These are phyloP conservation scores for Exutisphaerella laricina DNA, from an alignment of 2,329 filamentous ascomycete genomes.

Conservation along the genomic window DNA sequence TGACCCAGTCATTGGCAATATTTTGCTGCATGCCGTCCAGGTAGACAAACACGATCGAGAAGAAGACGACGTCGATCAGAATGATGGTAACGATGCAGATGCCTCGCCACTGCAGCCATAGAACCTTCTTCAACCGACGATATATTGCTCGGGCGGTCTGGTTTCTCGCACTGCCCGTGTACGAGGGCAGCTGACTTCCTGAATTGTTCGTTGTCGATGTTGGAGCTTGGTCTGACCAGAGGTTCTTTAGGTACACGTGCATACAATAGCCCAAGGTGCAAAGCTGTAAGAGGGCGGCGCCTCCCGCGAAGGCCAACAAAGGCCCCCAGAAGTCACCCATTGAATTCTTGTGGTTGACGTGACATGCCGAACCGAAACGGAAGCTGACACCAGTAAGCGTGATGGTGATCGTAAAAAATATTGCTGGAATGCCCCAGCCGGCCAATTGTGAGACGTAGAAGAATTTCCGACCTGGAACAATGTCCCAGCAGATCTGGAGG, in stretches of 20 bases:
- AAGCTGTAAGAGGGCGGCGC: conserved; percentile 75
- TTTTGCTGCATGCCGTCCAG: conserved; percentile 66
- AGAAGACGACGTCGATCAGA: conserved; percentile 86
- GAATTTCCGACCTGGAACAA: conserved; percentile 79
- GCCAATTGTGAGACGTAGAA: conserved; percentile 76
- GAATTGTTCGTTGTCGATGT: conserved; percentile 58
- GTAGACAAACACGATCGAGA: conserved; percentile 84
- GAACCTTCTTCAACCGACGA: conserved; percentile 74
- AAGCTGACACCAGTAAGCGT: conserved; percentile 88
- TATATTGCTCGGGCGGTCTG: conserved; percentile 83
- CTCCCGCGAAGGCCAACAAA: conserved; percentile 67
- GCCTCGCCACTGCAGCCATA: conserved; percentile 90
- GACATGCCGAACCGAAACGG: conserved; percentile 84
- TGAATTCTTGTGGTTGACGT: conserved; percentile 86
- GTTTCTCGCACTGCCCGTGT: conserved; percentile 69
- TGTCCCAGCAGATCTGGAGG: conserved; percentile 92
- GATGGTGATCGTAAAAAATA: conserved; percentile 70
- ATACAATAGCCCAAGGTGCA: conserved; percentile 83
- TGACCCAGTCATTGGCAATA: conserved; percentile 50
- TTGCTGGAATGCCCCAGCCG: conserved; percentile 77
- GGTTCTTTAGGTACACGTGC: conserved; percentile 83
- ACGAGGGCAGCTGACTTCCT: conserved; percentile 56
- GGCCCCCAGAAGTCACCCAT: conserved; percentile 87
- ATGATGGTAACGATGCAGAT: conserved; percentile 88
- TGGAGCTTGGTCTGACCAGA: conserved; percentile 59